Conservation (phyloP, 2,329 filamentous ascomycete species). For the Metarhizium sp. region DNA sequence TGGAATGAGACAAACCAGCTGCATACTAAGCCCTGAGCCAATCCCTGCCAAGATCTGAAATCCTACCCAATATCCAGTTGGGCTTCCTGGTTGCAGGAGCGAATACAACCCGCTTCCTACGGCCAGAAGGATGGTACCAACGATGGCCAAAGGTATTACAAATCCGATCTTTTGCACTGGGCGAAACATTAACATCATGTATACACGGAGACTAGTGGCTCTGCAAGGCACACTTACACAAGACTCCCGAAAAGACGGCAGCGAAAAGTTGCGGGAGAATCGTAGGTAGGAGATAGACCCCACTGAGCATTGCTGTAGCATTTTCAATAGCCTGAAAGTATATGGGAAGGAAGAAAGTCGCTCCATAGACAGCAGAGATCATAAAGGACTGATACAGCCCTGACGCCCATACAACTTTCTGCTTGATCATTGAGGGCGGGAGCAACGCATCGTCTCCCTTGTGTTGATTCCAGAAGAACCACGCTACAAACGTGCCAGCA, state of each 20-base stretch:
- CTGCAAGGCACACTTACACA: not conserved
- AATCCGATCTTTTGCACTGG: slow-evolving; percentile 9
- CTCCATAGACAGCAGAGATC: slow-evolving; percentile 33
- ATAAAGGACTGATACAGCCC: slow-evolving; percentile 30
- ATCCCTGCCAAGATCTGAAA: slow-evolving; percentile 11
- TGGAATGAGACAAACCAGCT: not conserved
- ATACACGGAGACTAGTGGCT: too few relatives aligned
- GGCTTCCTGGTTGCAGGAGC: slow-evolving; percentile 3
- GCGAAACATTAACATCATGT: too few relatives aligned
- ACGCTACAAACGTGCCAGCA: slow-evolving; percentile 21
- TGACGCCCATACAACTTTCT: slow-evolving; percentile 23
- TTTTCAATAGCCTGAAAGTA: slow-evolving; percentile 21
- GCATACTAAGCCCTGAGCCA: slow-evolving; percentile 6
- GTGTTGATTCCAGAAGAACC: slow-evolving; percentile 29
- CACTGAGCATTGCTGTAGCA: slow-evolving; percentile 15
- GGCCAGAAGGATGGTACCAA: slow-evolving; percentile 7
- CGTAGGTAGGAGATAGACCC: slow-evolving; percentile 18
- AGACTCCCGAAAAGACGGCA: not conserved
- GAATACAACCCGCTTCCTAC: slow-evolving; percentile 10
- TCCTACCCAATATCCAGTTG: slow-evolving; percentile 9
- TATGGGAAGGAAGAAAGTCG: not conserved
- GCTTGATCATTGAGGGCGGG: slow-evolving; percentile 28
- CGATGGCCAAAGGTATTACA: slow-evolving; percentile 10
- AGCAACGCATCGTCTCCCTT: slow-evolving; percentile 38
- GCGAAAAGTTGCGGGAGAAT: slow-evolving; percentile 10